Conservation (phyloP, 306 rosid species). For the Aeschynomene evenia region DNA sequence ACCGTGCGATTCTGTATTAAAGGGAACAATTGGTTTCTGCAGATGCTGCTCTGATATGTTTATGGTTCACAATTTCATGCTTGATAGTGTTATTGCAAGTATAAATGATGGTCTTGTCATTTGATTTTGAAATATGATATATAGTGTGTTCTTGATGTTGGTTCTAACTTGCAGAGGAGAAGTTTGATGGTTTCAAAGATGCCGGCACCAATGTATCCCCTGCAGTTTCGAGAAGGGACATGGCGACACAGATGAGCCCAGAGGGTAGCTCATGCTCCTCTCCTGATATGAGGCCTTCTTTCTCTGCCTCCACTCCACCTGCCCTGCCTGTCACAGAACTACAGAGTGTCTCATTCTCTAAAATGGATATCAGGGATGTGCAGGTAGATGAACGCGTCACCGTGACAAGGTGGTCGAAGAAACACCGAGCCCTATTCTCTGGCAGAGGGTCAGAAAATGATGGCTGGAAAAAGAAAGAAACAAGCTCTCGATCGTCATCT, state of each 20-base stretch:
- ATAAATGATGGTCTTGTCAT: not conserved
- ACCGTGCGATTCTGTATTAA: slow-evolving; percentile 3
- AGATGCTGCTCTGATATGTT: not conserved
- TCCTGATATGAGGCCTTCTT: slow-evolving; percentile 53
- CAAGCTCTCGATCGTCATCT: slow-evolving; percentile 47
- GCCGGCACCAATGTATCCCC: slow-evolving; percentile 64
- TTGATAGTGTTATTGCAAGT: slow-evolving; percentile 8
- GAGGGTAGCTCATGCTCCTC: slow-evolving; percentile 74
- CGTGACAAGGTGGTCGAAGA: slow-evolving; percentile 94
- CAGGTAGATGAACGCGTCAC: slow-evolving; percentile 94
- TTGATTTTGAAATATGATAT: slow-evolving; percentile 16
- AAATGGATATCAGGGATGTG: slow-evolving; percentile 86
- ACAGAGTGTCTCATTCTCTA: slow-evolving; percentile 53
- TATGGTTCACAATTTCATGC: slow-evolving; percentile 5
- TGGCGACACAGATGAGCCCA: slow-evolving; percentile 99
- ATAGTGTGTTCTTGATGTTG: slow-evolving; percentile 7
- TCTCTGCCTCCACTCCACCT: slow-evolving; percentile 59
- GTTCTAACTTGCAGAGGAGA: slow-evolving; percentile 50
- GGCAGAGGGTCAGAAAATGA: slow-evolving; percentile 69
- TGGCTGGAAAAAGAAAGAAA: slow-evolving; percentile 67
- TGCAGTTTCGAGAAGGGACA: slow-evolving; percentile 85
- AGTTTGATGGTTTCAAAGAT: slow-evolving; percentile 63
- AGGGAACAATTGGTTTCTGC: slow-evolving; percentile 24
- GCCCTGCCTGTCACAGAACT: slow-evolving; percentile 52
- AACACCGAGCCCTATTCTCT: slow-evolving; percentile 65